phyloP scores from a whole-genome alignment of 1,284 basidiomycete species.

The Cutaneotrichosporon daszewskae region DNA sequence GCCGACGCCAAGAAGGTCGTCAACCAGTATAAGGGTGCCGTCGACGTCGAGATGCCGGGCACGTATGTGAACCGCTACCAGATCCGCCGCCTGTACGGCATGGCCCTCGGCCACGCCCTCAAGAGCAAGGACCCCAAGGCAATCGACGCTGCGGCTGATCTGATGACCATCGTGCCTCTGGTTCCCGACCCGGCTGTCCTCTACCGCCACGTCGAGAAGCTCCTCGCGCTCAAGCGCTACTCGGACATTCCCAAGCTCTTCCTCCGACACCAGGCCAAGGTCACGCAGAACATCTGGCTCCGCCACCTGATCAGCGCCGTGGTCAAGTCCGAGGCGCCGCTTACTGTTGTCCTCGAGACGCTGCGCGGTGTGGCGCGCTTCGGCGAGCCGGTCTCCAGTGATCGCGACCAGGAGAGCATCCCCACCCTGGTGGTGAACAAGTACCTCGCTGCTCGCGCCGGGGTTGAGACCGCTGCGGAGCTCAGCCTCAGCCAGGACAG shows the following conservation, averaged over 20 bases:
- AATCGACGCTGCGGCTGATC: conserved; percentile 36
- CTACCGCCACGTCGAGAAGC: conserved; percentile 17
- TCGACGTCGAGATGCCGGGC: neutral
- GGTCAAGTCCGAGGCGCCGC: conserved; percentile 9
- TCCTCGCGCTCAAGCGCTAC: conserved; percentile 7
- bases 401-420: conserved; percentile 7
- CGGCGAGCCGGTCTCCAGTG: conserved; percentile 5
- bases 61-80: neutral
- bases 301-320: neutral
- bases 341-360: conserved; percentile 11
- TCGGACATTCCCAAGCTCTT: conserved; percentile 12
- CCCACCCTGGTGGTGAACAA: conserved; percentile 19
- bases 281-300: neutral
- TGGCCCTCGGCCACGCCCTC: conserved; percentile 50
- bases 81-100: neutral
- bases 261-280: neutral
- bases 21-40: neutral
- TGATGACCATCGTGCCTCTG: conserved; percentile 12
- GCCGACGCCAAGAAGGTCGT: conserved; percentile 49
- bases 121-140: conserved; percentile 50
- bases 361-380: conserved; percentile 16
- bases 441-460: conserved; percentile 12
- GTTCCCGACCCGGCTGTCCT: too few species aligned
- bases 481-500: conserved; percentile 3
- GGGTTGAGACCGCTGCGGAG: neutral